Base-by-base conservation (phyloP, 2,329 filamentous ascomycete species). In the Raffaelea ambrosiae region DNA sequence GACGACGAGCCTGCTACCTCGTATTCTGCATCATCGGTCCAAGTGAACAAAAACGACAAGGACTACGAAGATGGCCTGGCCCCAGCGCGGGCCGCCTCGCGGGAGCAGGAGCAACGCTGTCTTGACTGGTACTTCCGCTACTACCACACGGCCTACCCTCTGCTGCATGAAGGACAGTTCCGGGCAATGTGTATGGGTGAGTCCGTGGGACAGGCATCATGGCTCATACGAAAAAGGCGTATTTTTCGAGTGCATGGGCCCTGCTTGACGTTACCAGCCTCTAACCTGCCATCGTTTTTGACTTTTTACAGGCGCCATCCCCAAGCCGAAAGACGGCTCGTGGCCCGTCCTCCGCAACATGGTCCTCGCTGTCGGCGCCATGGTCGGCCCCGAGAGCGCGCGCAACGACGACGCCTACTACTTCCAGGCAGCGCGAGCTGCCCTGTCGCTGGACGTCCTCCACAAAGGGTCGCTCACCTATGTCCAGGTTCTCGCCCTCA, bases 141-240 rank as follows among this genome's bases (percentile, higher is more conserved):
- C 7, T 49, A 49, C 42, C 41, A 49, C 19, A 31, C 47, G 21
- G 41, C 41, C 8, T 49, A 49, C 23, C 47, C 47, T 3, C 44
- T 49, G 21, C 21, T 49, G 22, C 47, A 49, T 22, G 47, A 49
- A 18, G 41, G 47, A 18, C 44, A 42, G 2, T 49, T 49, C 20
- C 42, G 47, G 19, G 46, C 46, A 3, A 20, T 26, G 35, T 26
- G 36, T 5, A n/a, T 23, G 29, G 29, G 43, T 45, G 18, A 20
- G n/a, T 45, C 5, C 5, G 13, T 16, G 26, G 26, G n/a, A n/a
- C n/a, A n/a, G n/a, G n/a, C n/a, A n/a, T n/a, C n/a, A n/a, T n/a
- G n/a, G n/a, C n/a, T n/a, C n/a, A n/a, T n/a, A n/a, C n/a, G n/a
- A n/a, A n/a, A n/a, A n/a, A n/a, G n/a, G n/a, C n/a, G n/a, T n/a